These are phyloP conservation scores for Lentinula aciculospora DNA, from an alignment of 768 basidiomycete species.

Conservation along the genomic window DNA sequence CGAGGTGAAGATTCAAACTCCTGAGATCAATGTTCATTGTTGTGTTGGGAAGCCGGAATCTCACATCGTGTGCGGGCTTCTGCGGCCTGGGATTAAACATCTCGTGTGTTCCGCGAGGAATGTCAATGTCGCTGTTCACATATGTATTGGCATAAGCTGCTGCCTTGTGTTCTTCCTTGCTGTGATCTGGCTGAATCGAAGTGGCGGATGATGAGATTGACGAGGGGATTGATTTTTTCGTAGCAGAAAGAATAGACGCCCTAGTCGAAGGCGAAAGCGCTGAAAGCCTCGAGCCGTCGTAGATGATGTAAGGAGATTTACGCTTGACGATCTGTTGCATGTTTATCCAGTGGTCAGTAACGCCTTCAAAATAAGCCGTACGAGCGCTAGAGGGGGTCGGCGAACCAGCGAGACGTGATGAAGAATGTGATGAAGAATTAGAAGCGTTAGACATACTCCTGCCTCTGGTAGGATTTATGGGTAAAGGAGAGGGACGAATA, in stretches of 20 bases:
- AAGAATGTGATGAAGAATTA: neutral
- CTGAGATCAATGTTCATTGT: slow-evolving; percentile 51
- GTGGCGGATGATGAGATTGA: neutral
- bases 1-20: slow-evolving; percentile 59
- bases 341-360: slow-evolving; percentile 24
- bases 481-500: slow-evolving; percentile 21
- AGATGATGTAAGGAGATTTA: slow-evolving; percentile 37
- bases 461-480: neutral
- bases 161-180: slow-evolving; percentile 5
- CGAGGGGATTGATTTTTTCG: neutral
- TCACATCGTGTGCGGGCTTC: slow-evolving; percentile 6
- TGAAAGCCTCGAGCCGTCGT: slow-evolving; percentile 38
- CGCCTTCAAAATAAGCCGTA: neutral
- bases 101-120: neutral
- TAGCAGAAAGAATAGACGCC: slow-evolving; percentile 15
- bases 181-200: neutral
- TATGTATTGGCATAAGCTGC: neutral
- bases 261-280: slow-evolving; percentile 36
- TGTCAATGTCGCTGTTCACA: neutral
- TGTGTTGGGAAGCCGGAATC: slow-evolving; percentile 46
- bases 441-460: neutral
- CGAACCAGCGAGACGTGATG: neutral
- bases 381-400: neutral
- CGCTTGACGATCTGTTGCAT: slow-evolving; percentile 29
- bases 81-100: slow-evolving; percentile 8